phyloP scores from a whole-genome alignment of 1,284 basidiomycete genomes.

The Leccinum fallax region DNA sequence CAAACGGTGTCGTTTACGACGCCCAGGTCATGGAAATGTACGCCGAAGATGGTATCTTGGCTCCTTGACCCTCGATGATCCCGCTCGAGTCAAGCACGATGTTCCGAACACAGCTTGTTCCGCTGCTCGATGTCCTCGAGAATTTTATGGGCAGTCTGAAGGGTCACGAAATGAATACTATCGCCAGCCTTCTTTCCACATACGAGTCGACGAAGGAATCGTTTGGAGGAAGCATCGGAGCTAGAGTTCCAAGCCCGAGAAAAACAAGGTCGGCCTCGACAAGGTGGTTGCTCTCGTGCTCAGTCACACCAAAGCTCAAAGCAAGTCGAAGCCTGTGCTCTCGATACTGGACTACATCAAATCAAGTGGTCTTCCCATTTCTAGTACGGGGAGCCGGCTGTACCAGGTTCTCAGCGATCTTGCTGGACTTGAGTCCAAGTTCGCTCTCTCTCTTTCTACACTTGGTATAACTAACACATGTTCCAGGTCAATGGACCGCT shows the following conservation, averaged over 20 bases:
- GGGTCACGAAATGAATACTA: slow-evolving; percentile 80
- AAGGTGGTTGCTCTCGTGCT: slow-evolving; percentile 82
- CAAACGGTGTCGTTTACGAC: slow-evolving; percentile 21
- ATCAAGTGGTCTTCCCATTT: slow-evolving; percentile 70
- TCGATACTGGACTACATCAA: slow-evolving; percentile 90
- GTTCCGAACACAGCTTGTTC: slow-evolving; percentile 73
- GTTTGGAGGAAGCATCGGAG: slow-evolving; percentile 92
- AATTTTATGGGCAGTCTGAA: slow-evolving; percentile 85
- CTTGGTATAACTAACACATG: slow-evolving; percentile 6
- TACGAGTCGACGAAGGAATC: slow-evolving; percentile 66
- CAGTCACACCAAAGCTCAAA: slow-evolving; percentile 94
- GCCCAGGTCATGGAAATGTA: slow-evolving; percentile 97
- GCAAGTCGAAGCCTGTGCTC: slow-evolving; percentile 90
- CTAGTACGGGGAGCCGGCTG: slow-evolving; percentile 69
- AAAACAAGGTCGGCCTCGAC: slow-evolving; percentile 58
- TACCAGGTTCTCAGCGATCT: slow-evolving; percentile 43
- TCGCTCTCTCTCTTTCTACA: slow-evolving; percentile 29
- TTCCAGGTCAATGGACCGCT: background rate
- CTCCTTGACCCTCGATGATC: slow-evolving; percentile 96
- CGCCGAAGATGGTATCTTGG: slow-evolving; percentile 94
- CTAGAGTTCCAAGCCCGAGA: slow-evolving; percentile 84
- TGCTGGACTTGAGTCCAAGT: slow-evolving; percentile 87
- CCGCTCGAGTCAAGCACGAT: slow-evolving; percentile 92
- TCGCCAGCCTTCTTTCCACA: slow-evolving; percentile 71
- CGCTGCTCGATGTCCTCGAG: slow-evolving; percentile 80